These are phyloP conservation scores for Collybiopsis confluens DNA, from an alignment of 768 basidiomycete species.

Conservation along the genomic window DNA sequence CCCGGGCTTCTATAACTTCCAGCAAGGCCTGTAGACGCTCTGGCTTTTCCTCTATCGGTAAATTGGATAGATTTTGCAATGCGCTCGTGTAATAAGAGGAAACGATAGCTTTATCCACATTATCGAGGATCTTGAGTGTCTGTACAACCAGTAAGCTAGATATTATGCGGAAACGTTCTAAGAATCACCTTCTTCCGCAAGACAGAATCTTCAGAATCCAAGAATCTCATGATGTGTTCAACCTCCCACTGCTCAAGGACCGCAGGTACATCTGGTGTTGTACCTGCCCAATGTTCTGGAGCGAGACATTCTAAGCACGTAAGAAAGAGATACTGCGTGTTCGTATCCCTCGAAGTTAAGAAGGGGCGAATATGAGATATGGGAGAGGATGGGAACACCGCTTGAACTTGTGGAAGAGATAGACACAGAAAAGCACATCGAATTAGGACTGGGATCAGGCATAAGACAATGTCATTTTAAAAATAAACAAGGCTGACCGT, in stretches of 20 bases:
- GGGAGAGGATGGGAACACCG: slow-evolving; percentile 26
- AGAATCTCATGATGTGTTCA: slow-evolving; percentile 61
- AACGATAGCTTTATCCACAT: slow-evolving; percentile 57
- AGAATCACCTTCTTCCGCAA: slow-evolving; percentile 66
- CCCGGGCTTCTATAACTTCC: slow-evolving; percentile 49
- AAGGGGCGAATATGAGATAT: slow-evolving; percentile 50
- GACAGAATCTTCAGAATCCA: slow-evolving; percentile 54
- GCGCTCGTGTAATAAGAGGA: slow-evolving; percentile 48
- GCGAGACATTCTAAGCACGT: slow-evolving; percentile 58
- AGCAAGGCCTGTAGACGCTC: slow-evolving; percentile 44
- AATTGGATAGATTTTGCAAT: slow-evolving; percentile 31
- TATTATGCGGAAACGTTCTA: not conserved
- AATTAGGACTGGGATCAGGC: slow-evolving; percentile 20
- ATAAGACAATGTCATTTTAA: too few species aligned
- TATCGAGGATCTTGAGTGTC: slow-evolving; percentile 56
- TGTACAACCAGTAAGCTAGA: slow-evolving; percentile 20
- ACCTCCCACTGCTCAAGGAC: slow-evolving; percentile 73
- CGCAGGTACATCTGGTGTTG: slow-evolving; percentile 40
- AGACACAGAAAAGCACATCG: slow-evolving; percentile 30
- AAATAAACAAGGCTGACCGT: slow-evolving; percentile 18
- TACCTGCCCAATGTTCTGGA: slow-evolving; percentile 67
- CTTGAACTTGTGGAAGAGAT: slow-evolving; percentile 22
- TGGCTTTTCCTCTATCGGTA: slow-evolving; percentile 28
- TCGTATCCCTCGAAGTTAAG: slow-evolving; percentile 52
- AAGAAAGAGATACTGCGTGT: slow-evolving; percentile 65